phyloP scores from a whole-genome alignment of 805 yeast species.

The Cyberlindnera suaveolens region DNA sequence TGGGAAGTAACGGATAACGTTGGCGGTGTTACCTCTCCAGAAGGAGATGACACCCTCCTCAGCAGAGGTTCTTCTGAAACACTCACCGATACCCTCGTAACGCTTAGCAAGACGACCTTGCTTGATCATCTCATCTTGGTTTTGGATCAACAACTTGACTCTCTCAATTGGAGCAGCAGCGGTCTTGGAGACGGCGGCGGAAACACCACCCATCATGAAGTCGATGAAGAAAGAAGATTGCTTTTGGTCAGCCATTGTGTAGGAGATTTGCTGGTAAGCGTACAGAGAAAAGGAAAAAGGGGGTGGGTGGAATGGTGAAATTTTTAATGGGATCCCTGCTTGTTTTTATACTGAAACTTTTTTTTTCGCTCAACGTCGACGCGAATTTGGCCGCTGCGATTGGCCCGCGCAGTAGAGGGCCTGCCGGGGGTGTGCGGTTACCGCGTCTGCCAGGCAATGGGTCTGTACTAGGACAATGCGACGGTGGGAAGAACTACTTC shows the following conservation, averaged over 20 bases:
- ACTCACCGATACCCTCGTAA: slow-evolving; percentile 88
- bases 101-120: slow-evolving; percentile 87
- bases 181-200: slow-evolving; percentile 97
- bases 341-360: slow-evolving; percentile 10
- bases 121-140: slow-evolving; percentile 97
- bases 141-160: slow-evolving; percentile 93
- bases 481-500: no score
- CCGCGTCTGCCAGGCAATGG: no score
- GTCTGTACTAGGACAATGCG: no score
- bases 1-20: slow-evolving; percentile 98
- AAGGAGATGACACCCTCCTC: slow-evolving; percentile 88
- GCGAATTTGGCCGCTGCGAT: background rate
- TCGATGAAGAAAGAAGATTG: slow-evolving; percentile 49
- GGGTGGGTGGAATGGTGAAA: slow-evolving; percentile 2
- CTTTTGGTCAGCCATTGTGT: slow-evolving; percentile 27
- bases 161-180: slow-evolving; percentile 98
- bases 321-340: slow-evolving; percentile 7
- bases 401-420: no score
- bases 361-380: slow-evolving; percentile 2
- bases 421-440: no score
- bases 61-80: slow-evolving; percentile 91
- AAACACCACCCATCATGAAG: slow-evolving; percentile 97
- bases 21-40: slow-evolving; percentile 99
- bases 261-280: background rate
- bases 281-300: background rate